Percentiles rank a stretch among this genome's conserved stretches.
Evolutionary conservation across 2,329 filamentous ascomycete species (phyloP).

Genomic region (Beauveria sp.): DNA sequence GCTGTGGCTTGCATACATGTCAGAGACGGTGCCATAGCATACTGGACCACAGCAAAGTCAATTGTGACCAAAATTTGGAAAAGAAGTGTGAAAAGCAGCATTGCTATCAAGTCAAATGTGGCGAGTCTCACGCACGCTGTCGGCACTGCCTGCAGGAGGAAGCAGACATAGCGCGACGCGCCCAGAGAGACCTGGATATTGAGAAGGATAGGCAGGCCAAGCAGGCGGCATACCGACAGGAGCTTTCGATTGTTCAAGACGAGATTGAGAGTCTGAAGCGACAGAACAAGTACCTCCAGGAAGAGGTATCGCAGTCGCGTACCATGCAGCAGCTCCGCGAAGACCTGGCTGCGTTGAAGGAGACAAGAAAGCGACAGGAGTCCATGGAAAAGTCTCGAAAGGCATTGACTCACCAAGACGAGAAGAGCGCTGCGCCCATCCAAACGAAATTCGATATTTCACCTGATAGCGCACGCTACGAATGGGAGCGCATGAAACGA

Average conservation of each 20-base stretch:
- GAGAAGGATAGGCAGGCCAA: slow-evolving; percentile 38
- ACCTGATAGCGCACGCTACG: slow-evolving; percentile 30
- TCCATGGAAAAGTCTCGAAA: slow-evolving; percentile 12
- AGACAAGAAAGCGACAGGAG: slow-evolving; percentile 19
- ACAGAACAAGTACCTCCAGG: slow-evolving; percentile 31
- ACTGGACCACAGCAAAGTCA: slow-evolving; percentile 44
- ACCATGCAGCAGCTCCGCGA: slow-evolving; percentile 36
- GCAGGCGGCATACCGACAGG: slow-evolving; percentile 34
- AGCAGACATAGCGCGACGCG: slow-evolving; percentile 33
- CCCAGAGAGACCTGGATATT: slow-evolving; percentile 39
- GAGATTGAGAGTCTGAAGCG: slow-evolving; percentile 43
- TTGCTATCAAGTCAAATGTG: slow-evolving; percentile 38
- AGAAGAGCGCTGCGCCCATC: neutral
- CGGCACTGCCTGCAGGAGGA: slow-evolving; percentile 44
- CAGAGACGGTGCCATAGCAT: slow-evolving; percentile 54
- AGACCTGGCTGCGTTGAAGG: slow-evolving; percentile 37
- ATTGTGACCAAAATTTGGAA: slow-evolving; percentile 28
- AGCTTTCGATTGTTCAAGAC: slow-evolving; percentile 44
- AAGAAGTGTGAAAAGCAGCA: slow-evolving; percentile 48
- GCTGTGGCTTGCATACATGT: slow-evolving; percentile 54
- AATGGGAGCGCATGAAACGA: slow-evolving; percentile 57
- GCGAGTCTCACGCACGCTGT: slow-evolving; percentile 34
- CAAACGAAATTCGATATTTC: neutral
- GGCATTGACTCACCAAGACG: neutral
- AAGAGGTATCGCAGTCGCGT: slow-evolving; percentile 37